Percentiles rank a stretch among this genome's conserved stretches.
Evolutionary conservation across 805 yeast genomes (phyloP).

Genomic region (Tetrapisispora pingtungensis): DNA sequence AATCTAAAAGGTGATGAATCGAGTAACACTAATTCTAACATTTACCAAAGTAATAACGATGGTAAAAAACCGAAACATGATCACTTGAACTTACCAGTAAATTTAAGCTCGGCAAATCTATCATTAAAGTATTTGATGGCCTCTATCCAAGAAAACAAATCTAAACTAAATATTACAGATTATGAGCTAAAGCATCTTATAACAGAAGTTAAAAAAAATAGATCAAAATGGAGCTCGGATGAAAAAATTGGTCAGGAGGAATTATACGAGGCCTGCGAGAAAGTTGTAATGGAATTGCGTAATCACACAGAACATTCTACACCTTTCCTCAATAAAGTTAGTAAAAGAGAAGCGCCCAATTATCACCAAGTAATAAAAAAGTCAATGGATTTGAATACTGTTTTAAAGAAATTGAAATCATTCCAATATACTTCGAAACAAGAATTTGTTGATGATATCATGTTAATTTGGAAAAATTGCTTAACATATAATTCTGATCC

Average conservation of each 20-base stretch:
- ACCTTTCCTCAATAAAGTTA: slow-evolving; percentile 90
- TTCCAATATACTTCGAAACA: slow-evolving; percentile 76
- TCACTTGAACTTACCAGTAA: slow-evolving; percentile 27
- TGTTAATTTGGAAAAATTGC: slow-evolving; percentile 94
- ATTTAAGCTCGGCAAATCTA: slow-evolving; percentile 63
- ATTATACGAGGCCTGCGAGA: slow-evolving; percentile 93
- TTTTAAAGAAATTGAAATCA: slow-evolving; percentile 75
- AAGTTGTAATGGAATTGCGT: slow-evolving; percentile 80
- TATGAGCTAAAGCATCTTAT: slow-evolving; percentile 74
- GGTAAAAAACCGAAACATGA: slow-evolving; percentile 22
- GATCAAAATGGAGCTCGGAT: slow-evolving; percentile 97
- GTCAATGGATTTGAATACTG: slow-evolving; percentile 96
- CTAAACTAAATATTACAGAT: slow-evolving; percentile 66
- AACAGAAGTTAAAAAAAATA: slow-evolving; percentile 84
- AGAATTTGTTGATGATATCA: slow-evolving; percentile 89
- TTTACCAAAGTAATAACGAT: slow-evolving; percentile 6
- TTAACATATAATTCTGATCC: slow-evolving; percentile 91
- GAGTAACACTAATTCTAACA: slow-evolving; percentile 21
- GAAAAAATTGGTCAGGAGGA: slow-evolving; percentile 96
- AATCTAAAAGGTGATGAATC: slow-evolving; percentile 16
- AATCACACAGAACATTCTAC: slow-evolving; percentile 94
- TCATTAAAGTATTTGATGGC: slow-evolving; percentile 72
- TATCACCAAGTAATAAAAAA: slow-evolving; percentile 80
- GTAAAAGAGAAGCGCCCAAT: slow-evolving; percentile 96
- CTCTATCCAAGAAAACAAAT: slow-evolving; percentile 69